A percentile compares a stretch with the other conserved stretches of the same genome.
Conservation (phyloP, 345 rosid genomes). For the Cochlearia excelsa region DNA sequence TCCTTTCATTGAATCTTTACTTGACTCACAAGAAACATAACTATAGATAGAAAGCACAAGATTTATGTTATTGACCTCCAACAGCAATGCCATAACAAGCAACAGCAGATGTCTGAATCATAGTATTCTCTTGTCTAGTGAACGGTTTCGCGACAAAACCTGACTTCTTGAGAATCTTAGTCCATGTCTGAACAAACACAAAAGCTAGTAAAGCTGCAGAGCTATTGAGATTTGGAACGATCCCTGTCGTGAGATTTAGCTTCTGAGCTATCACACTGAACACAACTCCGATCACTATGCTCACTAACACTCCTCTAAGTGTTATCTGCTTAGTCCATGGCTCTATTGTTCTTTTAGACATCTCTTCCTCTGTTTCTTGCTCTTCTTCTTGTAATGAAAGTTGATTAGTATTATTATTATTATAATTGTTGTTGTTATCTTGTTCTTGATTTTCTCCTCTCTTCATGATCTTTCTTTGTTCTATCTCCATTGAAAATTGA, state of each 20-base stretch:
- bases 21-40: constrained; percentile 11
- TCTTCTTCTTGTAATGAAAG: constrained; percentile 30
- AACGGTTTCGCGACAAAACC: constrained; percentile 69
- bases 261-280: constrained; percentile 90
- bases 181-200: constrained; percentile 71
- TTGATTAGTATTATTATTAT: neutral
- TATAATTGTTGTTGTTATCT: neutral
- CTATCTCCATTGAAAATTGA: constrained; percentile 28
- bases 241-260: constrained; percentile 75
- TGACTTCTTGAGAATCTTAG: constrained; percentile 60
- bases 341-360: constrained; percentile 35
- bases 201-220: constrained; percentile 93
- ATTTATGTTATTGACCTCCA: constrained; percentile 56
- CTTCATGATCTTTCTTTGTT: constrained; percentile 30
- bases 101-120: constrained; percentile 93
- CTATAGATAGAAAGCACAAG: neutral
- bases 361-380: constrained; percentile 30
- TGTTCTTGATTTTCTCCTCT: constrained; percentile 9
- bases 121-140: constrained; percentile 86
- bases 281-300: constrained; percentile 64
- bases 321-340: constrained; percentile 85
- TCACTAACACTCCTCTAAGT: constrained; percentile 63
- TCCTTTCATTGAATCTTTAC: constrained; percentile 6
- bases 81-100: constrained; percentile 89
- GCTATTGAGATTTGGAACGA: constrained; percentile 74